These are phyloP conservation scores for Pholiota conissans DNA, from an alignment of 768 basidiomycete genomes.

Conservation along the genomic window DNA sequence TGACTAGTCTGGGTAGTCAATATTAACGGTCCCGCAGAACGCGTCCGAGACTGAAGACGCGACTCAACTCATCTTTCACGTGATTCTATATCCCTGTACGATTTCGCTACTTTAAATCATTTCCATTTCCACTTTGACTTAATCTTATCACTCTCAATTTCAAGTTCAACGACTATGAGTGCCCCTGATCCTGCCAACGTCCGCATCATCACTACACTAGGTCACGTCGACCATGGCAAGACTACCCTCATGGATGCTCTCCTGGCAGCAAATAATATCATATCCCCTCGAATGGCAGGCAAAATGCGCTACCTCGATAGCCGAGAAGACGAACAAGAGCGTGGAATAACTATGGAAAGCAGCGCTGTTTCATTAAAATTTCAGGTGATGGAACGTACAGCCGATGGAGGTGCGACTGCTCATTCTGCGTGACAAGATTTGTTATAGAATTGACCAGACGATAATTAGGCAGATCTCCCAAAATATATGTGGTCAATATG, in stretches of 20 bases:
- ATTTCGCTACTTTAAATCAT: background rate
- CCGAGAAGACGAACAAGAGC: constrained; percentile 94
- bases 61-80: no score
- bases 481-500: constrained; percentile 87
- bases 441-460: background rate
- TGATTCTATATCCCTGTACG: background rate
- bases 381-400: constrained; percentile 63
- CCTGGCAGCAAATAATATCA: constrained; percentile 96
- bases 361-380: constrained; percentile 92
- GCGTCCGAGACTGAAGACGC: no score
- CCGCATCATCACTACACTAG: constrained; percentile 82
- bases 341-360: constrained; percentile 99
- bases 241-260: constrained; percentile 94
- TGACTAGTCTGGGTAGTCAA: no score
- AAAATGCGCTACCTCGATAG: constrained; percentile 96
- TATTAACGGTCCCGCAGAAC: no score
- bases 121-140: no score
- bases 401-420: constrained; percentile 54
- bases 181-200: constrained; percentile 47
- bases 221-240: constrained; percentile 96
- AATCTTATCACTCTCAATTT: constrained; percentile 9
- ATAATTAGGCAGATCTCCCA: constrained; percentile 50
- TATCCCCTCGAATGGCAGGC: constrained; percentile 91
- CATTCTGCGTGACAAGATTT: background rate
- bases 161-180: constrained; percentile 2